These are phyloP conservation scores for Candida schatavii DNA, from an alignment of 805 yeast genomes.

Conservation along the genomic window DNA sequence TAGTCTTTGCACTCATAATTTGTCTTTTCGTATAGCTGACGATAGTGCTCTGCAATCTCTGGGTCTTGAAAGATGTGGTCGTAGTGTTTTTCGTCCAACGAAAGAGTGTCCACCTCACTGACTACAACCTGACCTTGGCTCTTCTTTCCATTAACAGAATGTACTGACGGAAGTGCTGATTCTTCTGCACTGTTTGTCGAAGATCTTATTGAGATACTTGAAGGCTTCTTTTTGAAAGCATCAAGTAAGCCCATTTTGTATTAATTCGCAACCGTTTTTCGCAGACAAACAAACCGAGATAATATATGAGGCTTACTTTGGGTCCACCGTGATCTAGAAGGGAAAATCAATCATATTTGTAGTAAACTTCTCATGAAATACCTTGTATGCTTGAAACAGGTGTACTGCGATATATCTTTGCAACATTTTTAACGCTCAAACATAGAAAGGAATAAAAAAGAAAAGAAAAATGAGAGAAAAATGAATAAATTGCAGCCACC, in stretches of 20 bases:
- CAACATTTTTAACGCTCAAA: too few relatives aligned
- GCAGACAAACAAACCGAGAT: not conserved
- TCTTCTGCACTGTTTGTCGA: not conserved
- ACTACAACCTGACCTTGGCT: not conserved
- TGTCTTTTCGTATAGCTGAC: slow-evolving; percentile 43
- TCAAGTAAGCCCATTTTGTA: not conserved
- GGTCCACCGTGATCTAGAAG: too few relatives aligned
- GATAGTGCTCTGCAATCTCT: slow-evolving; percentile 43
- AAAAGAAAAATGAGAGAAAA: too few relatives aligned
- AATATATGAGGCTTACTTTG: too few relatives aligned
- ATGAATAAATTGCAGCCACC: too few relatives aligned
- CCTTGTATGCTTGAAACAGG: too few relatives aligned
- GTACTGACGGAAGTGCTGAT: too few relatives aligned
- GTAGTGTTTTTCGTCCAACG: slow-evolving; percentile 5
- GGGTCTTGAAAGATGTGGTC: slow-evolving; percentile 41
- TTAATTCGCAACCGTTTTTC: not conserved
- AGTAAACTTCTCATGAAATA: too few relatives aligned
- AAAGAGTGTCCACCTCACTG: not conserved
- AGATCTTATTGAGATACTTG: not conserved
- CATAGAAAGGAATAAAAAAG: too few relatives aligned
- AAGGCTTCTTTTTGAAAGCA: not conserved
- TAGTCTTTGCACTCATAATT: slow-evolving; percentile 53
- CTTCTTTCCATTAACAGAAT: not conserved
- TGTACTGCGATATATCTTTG: too few relatives aligned
- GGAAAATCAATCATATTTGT: too few relatives aligned